Evolutionary conservation across 208 protist species (phyloP).

Genomic region (Leishmania gerbilli): DNA sequence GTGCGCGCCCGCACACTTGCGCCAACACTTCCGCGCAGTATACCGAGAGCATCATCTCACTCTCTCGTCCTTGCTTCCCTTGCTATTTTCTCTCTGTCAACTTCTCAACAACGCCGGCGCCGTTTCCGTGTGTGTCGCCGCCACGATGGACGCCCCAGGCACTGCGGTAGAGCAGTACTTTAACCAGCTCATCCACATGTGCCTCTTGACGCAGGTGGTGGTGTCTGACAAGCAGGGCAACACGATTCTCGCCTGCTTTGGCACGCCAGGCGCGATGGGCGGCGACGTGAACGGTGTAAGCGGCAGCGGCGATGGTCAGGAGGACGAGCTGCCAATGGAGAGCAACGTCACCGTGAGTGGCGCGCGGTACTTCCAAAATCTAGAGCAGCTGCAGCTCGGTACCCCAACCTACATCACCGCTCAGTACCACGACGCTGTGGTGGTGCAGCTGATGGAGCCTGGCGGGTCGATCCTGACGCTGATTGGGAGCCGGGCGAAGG

Average conservation of each 20-base stretch:
- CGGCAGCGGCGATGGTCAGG: slow-evolving; percentile 18
- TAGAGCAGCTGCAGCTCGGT: slow-evolving; percentile 78
- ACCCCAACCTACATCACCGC: slow-evolving; percentile 69
- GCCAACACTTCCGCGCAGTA: too few species aligned
- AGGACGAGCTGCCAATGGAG: slow-evolving; percentile 53
- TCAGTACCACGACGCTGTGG: slow-evolving; percentile 85
- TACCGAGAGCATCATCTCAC: not conserved
- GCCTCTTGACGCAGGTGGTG: slow-evolving; percentile 73
- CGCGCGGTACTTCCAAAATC: slow-evolving; percentile 71
- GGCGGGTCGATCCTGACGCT: slow-evolving; percentile 63
- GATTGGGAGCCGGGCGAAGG: slow-evolving; percentile 76
- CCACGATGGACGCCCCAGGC: slow-evolving; percentile 46
- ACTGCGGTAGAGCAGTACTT: slow-evolving; percentile 89
- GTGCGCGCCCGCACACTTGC: not conserved
- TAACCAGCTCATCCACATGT: slow-evolving; percentile 85
- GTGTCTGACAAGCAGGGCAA: slow-evolving; percentile 83
- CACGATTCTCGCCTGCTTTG: slow-evolving; percentile 81
- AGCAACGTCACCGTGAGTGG: slow-evolving; percentile 87
- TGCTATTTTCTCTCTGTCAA: not conserved
- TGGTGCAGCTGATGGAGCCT: slow-evolving; percentile 74
- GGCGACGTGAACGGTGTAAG: slow-evolving; percentile 12
- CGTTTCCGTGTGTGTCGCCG: not conserved
- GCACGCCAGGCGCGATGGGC: slow-evolving; percentile 5
- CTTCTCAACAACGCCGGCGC: not conserved
- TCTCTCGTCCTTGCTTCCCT: not conserved